Conservation (phyloP, 305 asterid species). For the Fraxinus paxiana region DNA sequence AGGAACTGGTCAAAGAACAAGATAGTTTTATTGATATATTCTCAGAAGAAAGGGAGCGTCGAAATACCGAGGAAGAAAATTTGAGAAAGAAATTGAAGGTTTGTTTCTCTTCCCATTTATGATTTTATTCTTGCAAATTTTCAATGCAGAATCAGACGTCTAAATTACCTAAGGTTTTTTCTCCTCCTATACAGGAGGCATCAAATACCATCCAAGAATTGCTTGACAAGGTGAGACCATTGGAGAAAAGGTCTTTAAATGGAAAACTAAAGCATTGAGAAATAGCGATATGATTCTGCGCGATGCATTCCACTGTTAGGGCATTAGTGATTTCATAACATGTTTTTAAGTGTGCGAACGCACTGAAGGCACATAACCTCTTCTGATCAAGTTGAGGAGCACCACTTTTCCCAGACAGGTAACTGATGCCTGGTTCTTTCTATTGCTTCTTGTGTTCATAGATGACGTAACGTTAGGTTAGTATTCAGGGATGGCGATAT, state of each 20-base stretch:
- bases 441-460: not conserved
- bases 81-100: slow-evolving; percentile 74
- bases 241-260: slow-evolving; percentile 37
- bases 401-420: not conserved
- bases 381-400: not conserved
- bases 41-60: slow-evolving; percentile 89
- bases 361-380: not conserved
- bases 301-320: not conserved
- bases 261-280: slow-evolving; percentile 23
- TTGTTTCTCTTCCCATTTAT: not conserved
- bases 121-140: not conserved
- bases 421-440: not conserved
- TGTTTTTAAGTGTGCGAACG: not conserved
- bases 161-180: not conserved
- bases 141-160: not conserved
- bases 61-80: slow-evolving; percentile 65
- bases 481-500: not conserved
- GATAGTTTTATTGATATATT: slow-evolving; percentile 67
- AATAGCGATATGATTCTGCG: not conserved
- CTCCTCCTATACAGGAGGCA: slow-evolving; percentile 47
- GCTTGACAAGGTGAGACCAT: slow-evolving; percentile 41
- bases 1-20: slow-evolving; percentile 67
- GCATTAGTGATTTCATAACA: not conserved
- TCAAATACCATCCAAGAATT: slow-evolving; percentile 59
- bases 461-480: not conserved